These are phyloP conservation scores for Leccinum incarnatum DNA, from an alignment of 768 basidiomycete genomes.

Conservation along the genomic window DNA sequence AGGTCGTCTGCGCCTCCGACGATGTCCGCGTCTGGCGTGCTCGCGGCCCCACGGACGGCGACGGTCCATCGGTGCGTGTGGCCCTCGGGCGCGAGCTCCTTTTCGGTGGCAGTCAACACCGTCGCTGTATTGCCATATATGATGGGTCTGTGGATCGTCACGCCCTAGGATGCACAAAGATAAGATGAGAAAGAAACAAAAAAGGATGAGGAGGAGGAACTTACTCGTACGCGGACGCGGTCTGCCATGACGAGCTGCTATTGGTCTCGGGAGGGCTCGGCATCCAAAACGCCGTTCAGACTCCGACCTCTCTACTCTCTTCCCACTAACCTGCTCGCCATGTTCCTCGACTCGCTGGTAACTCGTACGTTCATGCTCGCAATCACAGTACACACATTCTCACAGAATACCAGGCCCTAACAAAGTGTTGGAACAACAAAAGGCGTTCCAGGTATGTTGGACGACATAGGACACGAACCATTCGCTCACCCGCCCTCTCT, in stretches of 20 bases:
- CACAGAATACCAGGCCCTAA: conserved; percentile 49
- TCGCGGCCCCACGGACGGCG: conserved; percentile 85
- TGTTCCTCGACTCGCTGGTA: conserved; percentile 61
- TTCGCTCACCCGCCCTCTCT: conserved; percentile 4
- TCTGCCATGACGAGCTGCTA: conserved; percentile 48
- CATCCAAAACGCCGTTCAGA: conserved; percentile 30
- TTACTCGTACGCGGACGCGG: conserved; percentile 76
- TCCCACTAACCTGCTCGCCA: conserved; percentile 13
- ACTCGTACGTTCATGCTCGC: conserved; percentile 47
- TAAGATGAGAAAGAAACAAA: not conserved
- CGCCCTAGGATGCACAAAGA: conserved; percentile 49
- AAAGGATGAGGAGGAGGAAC: conserved; percentile 25
- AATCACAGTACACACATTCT: not conserved
- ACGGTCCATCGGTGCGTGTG: conserved; percentile 98
- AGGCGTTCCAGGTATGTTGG: conserved; percentile 55
- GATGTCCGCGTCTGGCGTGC: conserved; percentile 64
- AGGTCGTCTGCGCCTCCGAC: conserved; percentile 92
- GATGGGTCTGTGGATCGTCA: conserved; percentile 85
- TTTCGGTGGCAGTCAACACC: conserved; percentile 72
- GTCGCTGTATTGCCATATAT: conserved; percentile 94
- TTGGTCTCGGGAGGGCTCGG: conserved; percentile 38
- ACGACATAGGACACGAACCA: not conserved
- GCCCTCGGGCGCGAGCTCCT: conserved; percentile 55
- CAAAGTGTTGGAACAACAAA: conserved; percentile 63
- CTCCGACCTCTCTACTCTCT: conserved; percentile 22